Evolutionary conservation across 768 basidiomycete species (phyloP).

Genomic region (Mrakia blollopis): DNA sequence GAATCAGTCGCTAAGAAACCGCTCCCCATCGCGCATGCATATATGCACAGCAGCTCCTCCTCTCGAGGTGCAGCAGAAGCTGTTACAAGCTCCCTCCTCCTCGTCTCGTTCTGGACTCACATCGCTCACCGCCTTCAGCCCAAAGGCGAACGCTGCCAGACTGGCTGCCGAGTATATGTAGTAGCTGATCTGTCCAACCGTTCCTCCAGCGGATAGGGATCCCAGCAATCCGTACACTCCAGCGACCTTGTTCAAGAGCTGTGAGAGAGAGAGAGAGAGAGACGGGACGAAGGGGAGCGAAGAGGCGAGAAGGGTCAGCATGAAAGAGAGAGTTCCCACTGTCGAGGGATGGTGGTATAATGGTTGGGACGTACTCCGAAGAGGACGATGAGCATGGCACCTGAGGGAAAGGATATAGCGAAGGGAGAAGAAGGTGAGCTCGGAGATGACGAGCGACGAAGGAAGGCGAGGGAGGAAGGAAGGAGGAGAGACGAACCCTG

Average conservation of each 20-base stretch:
- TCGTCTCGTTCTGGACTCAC: constrained; percentile 50
- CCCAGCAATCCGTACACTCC: constrained; percentile 95
- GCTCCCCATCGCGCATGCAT: too few relatives aligned
- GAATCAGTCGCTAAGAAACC: too few relatives aligned
- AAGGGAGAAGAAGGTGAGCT: not conserved
- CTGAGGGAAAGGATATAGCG: constrained; percentile 38
- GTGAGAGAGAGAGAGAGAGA: not conserved
- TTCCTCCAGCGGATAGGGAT: constrained; percentile 73
- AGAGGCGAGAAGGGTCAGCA: constrained; percentile 44
- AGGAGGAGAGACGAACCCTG: constrained; percentile 51
- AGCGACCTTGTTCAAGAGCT: constrained; percentile 85
- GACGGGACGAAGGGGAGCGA: not conserved
- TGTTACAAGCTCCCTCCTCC: not conserved
- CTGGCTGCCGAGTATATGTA: constrained; percentile 88
- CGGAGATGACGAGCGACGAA: not conserved
- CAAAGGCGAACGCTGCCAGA: constrained; percentile 77
- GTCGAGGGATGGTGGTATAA: not conserved
- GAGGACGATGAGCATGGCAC: constrained; percentile 76
- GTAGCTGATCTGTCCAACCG: constrained; percentile 83
- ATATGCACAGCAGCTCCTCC: too few relatives aligned
- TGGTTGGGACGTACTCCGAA: constrained; percentile 64
- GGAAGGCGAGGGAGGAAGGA: not conserved
- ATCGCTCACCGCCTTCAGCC: constrained; percentile 73
- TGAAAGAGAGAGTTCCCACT: constrained; percentile 32
- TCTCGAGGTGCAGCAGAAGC: not conserved